Evolutionary conservation across 192 early-diverging fungal genomes (phyloP).

Genomic region (Entomortierella parvispora): DNA sequence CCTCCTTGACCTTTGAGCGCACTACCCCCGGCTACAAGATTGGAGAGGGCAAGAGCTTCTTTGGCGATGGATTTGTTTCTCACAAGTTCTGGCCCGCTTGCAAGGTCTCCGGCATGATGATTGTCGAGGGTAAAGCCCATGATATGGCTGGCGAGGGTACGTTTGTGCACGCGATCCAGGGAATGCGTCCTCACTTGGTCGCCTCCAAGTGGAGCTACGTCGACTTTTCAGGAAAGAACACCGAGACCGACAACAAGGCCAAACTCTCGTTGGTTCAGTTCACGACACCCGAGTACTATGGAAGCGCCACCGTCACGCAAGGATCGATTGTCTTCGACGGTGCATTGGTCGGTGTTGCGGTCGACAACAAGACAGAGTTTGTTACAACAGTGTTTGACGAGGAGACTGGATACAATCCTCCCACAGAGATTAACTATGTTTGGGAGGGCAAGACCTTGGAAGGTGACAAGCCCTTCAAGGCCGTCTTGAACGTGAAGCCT

Average conservation of each 20-base stretch:
- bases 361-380: slow-evolving; percentile 76
- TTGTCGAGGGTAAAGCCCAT: slow-evolving; percentile 72
- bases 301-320: slow-evolving; percentile 75
- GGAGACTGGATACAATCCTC: slow-evolving; percentile 89
- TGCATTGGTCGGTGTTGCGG: slow-evolving; percentile 77
- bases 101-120: slow-evolving; percentile 75
- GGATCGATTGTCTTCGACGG: slow-evolving; percentile 75
- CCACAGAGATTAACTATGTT: slow-evolving; percentile 74
- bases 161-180: slow-evolving; percentile 88
- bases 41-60: slow-evolving; percentile 82
- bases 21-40: slow-evolving; percentile 81
- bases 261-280: slow-evolving; percentile 80
- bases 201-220: slow-evolving; percentile 88
- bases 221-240: slow-evolving; percentile 63
- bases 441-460: slow-evolving; percentile 83
- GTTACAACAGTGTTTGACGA: slow-evolving; percentile 70
- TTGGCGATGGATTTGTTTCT: slow-evolving; percentile 75
- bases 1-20: slow-evolving; percentile 75
- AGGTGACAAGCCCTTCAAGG: slow-evolving; percentile 70
- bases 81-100: slow-evolving; percentile 89
- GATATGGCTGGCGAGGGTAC: slow-evolving; percentile 77
- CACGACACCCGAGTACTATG: slow-evolving; percentile 77
- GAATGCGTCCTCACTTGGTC: slow-evolving; percentile 86
- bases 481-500: slow-evolving; percentile 71
- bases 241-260: slow-evolving; percentile 65